phyloP scores from a whole-genome alignment of 2,329 filamentous ascomycete species.

The Beauveria rudraprayagi region DNA sequence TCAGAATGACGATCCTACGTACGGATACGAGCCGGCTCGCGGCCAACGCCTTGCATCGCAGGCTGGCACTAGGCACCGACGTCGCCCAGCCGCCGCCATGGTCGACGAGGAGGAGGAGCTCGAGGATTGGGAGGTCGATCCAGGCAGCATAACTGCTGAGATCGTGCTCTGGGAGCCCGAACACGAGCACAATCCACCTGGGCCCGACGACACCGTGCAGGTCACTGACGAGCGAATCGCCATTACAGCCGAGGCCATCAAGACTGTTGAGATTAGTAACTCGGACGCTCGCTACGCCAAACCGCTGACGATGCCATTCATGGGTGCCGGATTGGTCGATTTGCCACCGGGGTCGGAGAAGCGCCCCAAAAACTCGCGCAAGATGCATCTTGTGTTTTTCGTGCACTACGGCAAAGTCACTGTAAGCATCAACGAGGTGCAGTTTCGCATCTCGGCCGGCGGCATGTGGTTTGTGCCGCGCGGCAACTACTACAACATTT shows the following conservation, averaged over 20 bases:
- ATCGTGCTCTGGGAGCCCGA: conserved; percentile 57
- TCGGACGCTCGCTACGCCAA: conserved; percentile 84
- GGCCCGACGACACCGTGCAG: conserved; percentile 46
- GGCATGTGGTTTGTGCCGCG: conserved; percentile 92
- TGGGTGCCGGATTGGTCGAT: conserved; percentile 85
- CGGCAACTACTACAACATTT: conserved; percentile 91
- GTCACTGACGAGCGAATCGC: conserved; percentile 49
- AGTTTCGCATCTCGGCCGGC: conserved; percentile 77
- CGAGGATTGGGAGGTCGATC: conserved; percentile 65
- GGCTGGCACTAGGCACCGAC: conserved; percentile 22
- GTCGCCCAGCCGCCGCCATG: conserved; percentile 23
- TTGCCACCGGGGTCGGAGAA: conserved; percentile 77
- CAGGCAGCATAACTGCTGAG: conserved; percentile 55
- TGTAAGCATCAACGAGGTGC: conserved; percentile 66
- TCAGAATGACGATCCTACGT: background rate
- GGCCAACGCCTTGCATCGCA: background rate
- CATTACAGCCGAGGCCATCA: conserved; percentile 46
- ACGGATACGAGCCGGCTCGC: background rate
- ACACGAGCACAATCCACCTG: conserved; percentile 45
- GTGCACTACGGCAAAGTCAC: conserved; percentile 75
- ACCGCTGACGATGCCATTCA: conserved; percentile 74
- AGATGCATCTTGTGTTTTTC: conserved; percentile 97
- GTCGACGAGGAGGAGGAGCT: conserved; percentile 45
- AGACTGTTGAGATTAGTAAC: conserved; percentile 50
- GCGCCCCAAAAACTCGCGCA: conserved; percentile 81